A percentile compares a stretch with the other conserved stretches of the same genome.
phyloP scores from a whole-genome alignment of 371 early-diverging fungal genomes.

The Mortierella sp. region DNA sequence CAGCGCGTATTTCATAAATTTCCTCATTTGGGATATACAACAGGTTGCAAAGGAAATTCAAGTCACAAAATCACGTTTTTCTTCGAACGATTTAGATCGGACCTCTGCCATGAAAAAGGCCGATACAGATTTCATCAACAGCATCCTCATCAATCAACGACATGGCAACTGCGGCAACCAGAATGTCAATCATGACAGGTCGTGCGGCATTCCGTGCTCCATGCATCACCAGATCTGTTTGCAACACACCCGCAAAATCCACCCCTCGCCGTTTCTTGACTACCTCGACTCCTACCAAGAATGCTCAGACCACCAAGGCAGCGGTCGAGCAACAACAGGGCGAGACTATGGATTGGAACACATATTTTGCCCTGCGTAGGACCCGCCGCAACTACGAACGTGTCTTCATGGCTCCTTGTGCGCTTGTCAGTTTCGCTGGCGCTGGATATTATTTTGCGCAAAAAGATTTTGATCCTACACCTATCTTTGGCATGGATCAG shows the following conservation, averaged over 20 bases:
- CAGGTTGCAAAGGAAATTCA: not conserved
- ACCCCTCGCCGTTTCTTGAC: conserved; percentile 36
- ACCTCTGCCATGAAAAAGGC: not conserved
- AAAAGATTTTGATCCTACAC: conserved; percentile 83
- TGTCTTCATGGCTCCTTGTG: conserved; percentile 72
- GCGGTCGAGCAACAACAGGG: conserved; percentile 10
- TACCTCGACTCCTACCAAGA: conserved; percentile 25
- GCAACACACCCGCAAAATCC: conserved; percentile 4
- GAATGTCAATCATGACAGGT: conserved; percentile 47
- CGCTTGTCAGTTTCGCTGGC: conserved; percentile 68
- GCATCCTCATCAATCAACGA: not conserved
- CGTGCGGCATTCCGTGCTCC: conserved; percentile 28
- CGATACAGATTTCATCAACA: not conserved
- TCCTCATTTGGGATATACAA: too few relatives aligned
- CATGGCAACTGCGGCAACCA: conserved; percentile 50
- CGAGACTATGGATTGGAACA: conserved; percentile 71
- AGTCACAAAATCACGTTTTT: not conserved
- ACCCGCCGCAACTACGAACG: conserved; percentile 80
- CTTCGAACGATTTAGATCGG: not conserved
- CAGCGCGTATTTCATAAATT: too few relatives aligned
- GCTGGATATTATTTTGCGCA: conserved; percentile 79
- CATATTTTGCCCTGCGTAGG: conserved; percentile 83
- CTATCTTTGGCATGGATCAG: conserved; percentile 86
- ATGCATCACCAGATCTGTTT: conserved; percentile 21
- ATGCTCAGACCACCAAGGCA: conserved; percentile 16